Evolutionary conservation across 495 filamentous ascomycete genomes (phyloP).

Genomic region (Penicillium turbatum): DNA sequence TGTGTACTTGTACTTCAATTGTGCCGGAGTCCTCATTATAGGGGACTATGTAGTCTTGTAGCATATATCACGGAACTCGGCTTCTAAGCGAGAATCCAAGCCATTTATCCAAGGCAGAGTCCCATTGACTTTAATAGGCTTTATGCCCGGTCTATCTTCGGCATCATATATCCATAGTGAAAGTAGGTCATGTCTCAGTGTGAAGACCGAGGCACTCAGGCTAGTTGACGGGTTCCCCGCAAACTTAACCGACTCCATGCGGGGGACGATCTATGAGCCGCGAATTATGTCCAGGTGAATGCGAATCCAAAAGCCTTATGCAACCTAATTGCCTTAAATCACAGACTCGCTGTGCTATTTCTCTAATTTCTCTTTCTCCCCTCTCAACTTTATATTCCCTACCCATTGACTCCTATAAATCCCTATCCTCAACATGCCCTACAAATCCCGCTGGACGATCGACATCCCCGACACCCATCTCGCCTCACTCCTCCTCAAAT

Average conservation of each 20-base stretch:
- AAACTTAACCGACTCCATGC: constrained; percentile 29
- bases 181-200: not conserved
- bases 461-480: constrained; percentile 47
- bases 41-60: too few species aligned
- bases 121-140: not conserved
- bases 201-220: not conserved
- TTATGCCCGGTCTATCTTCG: not conserved
- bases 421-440: constrained; percentile 38
- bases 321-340: not conserved
- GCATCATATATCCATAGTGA: too few species aligned
- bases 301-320: too few species aligned
- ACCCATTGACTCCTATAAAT: not conserved
- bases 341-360: not conserved
- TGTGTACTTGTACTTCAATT: too few species aligned
- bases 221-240: constrained; percentile 18
- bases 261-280: constrained; percentile 15
- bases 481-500: constrained; percentile 47
- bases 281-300: not conserved
- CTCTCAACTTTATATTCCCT: not conserved
- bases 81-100: not conserved
- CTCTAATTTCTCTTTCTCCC: not conserved
- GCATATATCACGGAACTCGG: too few species aligned
- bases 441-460: constrained; percentile 48
- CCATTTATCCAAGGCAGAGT: not conserved
- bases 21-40: too few species aligned